Evolutionary conservation across 306 rosid genomes (phyloP).

Genomic region (Quercus parvula): DNA sequence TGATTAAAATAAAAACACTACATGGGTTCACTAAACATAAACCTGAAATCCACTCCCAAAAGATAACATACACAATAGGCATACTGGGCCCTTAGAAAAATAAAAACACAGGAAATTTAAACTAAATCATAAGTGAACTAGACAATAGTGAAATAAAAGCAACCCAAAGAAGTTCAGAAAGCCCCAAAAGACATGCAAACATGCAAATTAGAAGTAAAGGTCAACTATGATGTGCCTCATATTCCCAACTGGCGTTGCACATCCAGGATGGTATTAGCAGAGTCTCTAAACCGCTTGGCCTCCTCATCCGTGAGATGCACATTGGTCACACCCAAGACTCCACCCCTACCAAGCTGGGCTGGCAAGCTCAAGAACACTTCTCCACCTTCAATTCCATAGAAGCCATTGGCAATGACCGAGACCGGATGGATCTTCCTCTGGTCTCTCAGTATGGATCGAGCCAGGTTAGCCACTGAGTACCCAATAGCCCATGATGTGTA

Average conservation of each 20-base stretch:
- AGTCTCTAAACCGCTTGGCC: slow-evolving; percentile 48
- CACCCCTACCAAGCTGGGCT: slow-evolving; percentile 72
- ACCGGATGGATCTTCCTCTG: slow-evolving; percentile 87
- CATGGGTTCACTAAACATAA: too few species aligned
- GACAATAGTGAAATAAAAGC: too few species aligned
- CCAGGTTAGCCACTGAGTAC: slow-evolving; percentile 72
- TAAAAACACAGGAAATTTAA: too few species aligned
- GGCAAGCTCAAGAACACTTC: slow-evolving; percentile 88
- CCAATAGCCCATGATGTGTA: slow-evolving; percentile 98
- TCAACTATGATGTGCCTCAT: slow-evolving; percentile 2
- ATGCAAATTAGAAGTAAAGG: background rate
- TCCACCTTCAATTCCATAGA: slow-evolving; percentile 61
- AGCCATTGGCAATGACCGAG: slow-evolving; percentile 71
- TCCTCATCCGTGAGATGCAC: slow-evolving; percentile 69
- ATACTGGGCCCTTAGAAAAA: too few species aligned
- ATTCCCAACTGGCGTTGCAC: slow-evolving; percentile 62
- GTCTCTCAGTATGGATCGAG: slow-evolving; percentile 57
- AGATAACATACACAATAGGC: too few species aligned
- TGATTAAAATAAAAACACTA: too few species aligned
- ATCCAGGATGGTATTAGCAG: slow-evolving; percentile 60
- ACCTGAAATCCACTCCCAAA: too few species aligned
- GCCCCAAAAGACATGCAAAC: background rate
- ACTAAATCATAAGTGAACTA: too few species aligned
- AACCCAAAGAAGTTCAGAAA: too few species aligned
- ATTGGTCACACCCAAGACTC: slow-evolving; percentile 73